A percentile compares a stretch with the other conserved stretches of the same genome.
Evolutionary conservation across 345 rosid genomes (phyloP).

Genomic region (Arabidopsis suecica): DNA sequence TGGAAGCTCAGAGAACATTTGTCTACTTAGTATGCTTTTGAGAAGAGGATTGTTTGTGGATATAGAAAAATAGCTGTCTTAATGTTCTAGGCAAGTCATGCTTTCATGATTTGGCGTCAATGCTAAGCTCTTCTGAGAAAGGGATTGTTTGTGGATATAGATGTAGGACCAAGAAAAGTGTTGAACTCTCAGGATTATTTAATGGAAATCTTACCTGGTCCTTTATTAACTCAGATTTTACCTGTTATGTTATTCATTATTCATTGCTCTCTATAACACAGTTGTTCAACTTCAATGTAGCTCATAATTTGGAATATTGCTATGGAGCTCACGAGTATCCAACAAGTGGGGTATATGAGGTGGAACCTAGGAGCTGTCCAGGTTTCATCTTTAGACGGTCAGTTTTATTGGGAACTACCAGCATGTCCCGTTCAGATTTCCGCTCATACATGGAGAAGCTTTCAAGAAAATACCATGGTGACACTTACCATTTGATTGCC

Average conservation of each 20-base stretch:
- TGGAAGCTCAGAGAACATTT: background rate
- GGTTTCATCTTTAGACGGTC: slow-evolving; percentile 92
- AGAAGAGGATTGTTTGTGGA: background rate
- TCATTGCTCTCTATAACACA: background rate
- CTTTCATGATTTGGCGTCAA: slow-evolving; percentile 18
- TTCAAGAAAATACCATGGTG: slow-evolving; percentile 79
- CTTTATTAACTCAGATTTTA: background rate
- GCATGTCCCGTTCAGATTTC: slow-evolving; percentile 76
- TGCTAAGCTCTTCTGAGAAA: slow-evolving; percentile 1
- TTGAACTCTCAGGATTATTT: background rate
- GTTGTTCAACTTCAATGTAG: slow-evolving; percentile 50
- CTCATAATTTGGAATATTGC: slow-evolving; percentile 83
- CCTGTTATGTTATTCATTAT: background rate
- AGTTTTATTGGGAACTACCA: slow-evolving; percentile 66
- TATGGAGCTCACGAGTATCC: slow-evolving; percentile 93
- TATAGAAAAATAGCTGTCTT: background rate
- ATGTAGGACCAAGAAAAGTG: slow-evolving; percentile 6
- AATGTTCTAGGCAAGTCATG: slow-evolving; percentile 8
- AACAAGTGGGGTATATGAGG: slow-evolving; percentile 88
- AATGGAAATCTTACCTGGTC: background rate
- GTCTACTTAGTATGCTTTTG: background rate
- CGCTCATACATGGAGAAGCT: slow-evolving; percentile 79
- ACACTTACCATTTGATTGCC: slow-evolving; percentile 91
- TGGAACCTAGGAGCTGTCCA: slow-evolving; percentile 91
- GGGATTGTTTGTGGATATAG: slow-evolving; percentile 17